phyloP scores from a whole-genome alignment of 1,284 basidiomycete species.

The Rhodotorula mucilaginosa region DNA sequence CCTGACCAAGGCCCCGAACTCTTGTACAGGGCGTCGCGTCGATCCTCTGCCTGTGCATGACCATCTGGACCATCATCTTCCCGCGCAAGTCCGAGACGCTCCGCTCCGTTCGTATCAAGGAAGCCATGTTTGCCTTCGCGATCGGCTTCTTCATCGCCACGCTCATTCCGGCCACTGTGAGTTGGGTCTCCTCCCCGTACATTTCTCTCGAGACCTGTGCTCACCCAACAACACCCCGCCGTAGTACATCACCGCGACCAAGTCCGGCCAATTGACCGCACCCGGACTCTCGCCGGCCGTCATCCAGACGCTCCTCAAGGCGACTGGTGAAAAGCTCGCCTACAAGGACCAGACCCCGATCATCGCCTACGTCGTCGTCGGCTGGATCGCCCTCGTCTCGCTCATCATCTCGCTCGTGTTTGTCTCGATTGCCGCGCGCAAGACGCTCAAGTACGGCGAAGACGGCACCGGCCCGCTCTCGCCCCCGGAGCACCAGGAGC shows the following conservation, averaged over 20 bases:
- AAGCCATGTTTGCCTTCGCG: conserved; percentile 27
- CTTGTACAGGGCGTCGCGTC: conserved; percentile 16
- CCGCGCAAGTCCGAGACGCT: conserved; percentile 30
- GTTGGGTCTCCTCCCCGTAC: background rate
- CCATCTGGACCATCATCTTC: conserved; percentile 11
- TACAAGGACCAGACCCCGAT: conserved; percentile 19
- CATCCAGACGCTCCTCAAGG: conserved; percentile 22
- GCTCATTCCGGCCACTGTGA: conserved; percentile 31
- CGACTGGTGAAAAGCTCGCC: conserved; percentile 18
- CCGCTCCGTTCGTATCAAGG: conserved; percentile 33
- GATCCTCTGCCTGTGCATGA: conserved; percentile 21
- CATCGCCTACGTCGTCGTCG: conserved; percentile 29
- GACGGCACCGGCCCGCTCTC: conserved; percentile 7
- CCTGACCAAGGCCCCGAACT: background rate
- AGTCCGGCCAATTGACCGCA: conserved; percentile 16
- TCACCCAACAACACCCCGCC: background rate
- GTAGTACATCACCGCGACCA: conserved; percentile 12
- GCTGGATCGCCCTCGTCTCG: conserved; percentile 34
- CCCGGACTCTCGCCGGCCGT: conserved; percentile 21
- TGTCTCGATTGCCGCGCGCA: conserved; percentile 33
- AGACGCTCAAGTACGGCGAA: conserved; percentile 35
- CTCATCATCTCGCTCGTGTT: conserved; percentile 31
- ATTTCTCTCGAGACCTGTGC: background rate
- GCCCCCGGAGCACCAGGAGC: background rate
- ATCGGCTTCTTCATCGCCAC: conserved; percentile 22